Percentiles rank a stretch among this genome's conserved stretches.
These are phyloP conservation scores for Globisporangium viniferum DNA, from an alignment of 352 stramenopile species.

Conservation along the genomic window DNA sequence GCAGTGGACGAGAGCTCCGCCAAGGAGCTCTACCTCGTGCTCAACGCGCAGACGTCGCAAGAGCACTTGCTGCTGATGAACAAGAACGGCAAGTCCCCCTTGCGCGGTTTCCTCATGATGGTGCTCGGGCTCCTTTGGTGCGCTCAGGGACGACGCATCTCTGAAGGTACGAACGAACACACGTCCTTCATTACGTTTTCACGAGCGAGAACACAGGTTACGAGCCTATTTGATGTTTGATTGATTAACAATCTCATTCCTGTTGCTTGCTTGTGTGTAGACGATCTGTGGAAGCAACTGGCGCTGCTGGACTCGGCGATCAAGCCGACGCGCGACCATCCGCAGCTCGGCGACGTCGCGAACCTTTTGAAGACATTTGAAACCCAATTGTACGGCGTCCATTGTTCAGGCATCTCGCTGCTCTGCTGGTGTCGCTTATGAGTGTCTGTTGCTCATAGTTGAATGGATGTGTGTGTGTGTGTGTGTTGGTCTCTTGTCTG, in stretches of 20 bases:
- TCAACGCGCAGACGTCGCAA: slow-evolving; percentile 72
- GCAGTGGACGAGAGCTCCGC: slow-evolving; percentile 60
- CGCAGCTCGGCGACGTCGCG: slow-evolving; percentile 67
- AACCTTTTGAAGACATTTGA: slow-evolving; percentile 78
- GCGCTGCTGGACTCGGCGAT: slow-evolving; percentile 58
- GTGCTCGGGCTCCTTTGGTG: slow-evolving; percentile 82
- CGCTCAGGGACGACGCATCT: slow-evolving; percentile 51
- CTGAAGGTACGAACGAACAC: slow-evolving; percentile 43
- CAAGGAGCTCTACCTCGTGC: slow-evolving; percentile 75
- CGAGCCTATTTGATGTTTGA: not conserved
- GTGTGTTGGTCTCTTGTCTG: not conserved
- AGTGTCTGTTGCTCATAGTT: not conserved
- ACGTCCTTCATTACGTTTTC: not conserved
- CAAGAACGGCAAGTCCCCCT: slow-evolving; percentile 60
- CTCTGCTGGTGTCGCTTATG: not conserved
- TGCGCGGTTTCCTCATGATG: slow-evolving; percentile 78
- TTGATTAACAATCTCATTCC: not conserved
- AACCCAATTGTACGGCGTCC: slow-evolving; percentile 54
- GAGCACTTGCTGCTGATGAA: slow-evolving; percentile 74
- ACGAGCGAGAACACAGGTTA: not conserved
- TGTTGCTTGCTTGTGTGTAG: slow-evolving; percentile 22
- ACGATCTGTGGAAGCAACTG: slow-evolving; percentile 80
- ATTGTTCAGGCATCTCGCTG: slow-evolving; percentile 7
- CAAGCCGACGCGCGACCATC: slow-evolving; percentile 55
- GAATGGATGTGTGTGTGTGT: not conserved